Evolutionary conservation across 148 eudicot genomes (phyloP), one percentile per base, ranked within the genome.

Genomic region (Vaccinium corymbosum): DNA sequence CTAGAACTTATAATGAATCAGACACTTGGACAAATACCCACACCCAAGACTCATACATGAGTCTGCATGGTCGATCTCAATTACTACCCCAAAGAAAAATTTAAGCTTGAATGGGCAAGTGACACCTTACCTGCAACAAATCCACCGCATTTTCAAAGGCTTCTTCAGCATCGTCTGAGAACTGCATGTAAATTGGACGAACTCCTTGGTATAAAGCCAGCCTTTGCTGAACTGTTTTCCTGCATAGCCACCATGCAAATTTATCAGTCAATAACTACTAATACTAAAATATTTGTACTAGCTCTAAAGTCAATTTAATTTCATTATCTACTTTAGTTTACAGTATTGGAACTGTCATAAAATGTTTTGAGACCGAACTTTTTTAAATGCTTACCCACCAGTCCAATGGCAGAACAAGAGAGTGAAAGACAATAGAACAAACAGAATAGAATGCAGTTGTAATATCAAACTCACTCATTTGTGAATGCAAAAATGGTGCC

Each of bases 401-500:
- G 20, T 77, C 80, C 49, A 56, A 25, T 10, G 32, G 15, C 50
- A 66, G 6, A 38, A 80, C 82, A 80, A 20, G 10, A 59, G 13
- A 66, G 72, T 27, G n/a, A 62, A 25, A 17, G 25, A 79, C 17
- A 59, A 38, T 6, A 53, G 8, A 77, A 9, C 10, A n/a, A 42
- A 27, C 3, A 12, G 29, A 53, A 42, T 35, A 22, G 12, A 38
- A 48, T 29, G n/a, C 73, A 25, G 85, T 79, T 19, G 29, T 70
- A 2, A 27, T 27, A 81, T 14, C 79, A 83, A 42, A 85, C 99
- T 94, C 84, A 97, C 99, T 97, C 98, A 72, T 97, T 94, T 77
- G 99, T 95, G 88, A 97, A 95, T 48, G 98, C 99, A 87, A 89
- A 97, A 84, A 97, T 95, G 48, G 98, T 91, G 89, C 98, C 97